phyloP scores from a whole-genome alignment of 2,329 filamentous ascomycete species.

The Cladobotryum mycophilum region DNA sequence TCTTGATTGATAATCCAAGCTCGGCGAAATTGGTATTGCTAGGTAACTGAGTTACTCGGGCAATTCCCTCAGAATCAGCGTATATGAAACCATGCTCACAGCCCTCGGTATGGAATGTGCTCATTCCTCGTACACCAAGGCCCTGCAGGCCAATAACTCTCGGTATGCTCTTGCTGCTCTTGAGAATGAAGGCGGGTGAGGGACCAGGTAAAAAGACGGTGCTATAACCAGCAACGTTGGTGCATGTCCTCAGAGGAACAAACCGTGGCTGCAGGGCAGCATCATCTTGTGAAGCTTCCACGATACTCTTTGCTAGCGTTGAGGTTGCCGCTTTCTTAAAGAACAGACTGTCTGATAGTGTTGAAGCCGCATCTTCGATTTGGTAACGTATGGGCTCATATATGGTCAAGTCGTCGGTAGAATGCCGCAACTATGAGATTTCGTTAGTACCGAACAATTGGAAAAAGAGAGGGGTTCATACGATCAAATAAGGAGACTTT shows the following conservation, averaged over 20 bases:
- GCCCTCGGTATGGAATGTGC: conserved; percentile 67
- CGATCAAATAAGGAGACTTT: conserved; percentile 73
- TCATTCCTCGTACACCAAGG: conserved; percentile 62
- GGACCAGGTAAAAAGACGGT: conserved; percentile 76
- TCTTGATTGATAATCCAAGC: conserved; percentile 68
- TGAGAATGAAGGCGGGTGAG: conserved; percentile 76
- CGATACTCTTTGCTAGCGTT: conserved; percentile 53
- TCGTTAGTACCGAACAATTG: background rate
- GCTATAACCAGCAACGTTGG: conserved; percentile 69
- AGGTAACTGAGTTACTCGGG: conserved; percentile 69
- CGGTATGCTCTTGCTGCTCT: conserved; percentile 70
- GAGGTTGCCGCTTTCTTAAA: conserved; percentile 73
- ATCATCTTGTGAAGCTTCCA: conserved; percentile 45
- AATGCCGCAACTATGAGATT: conserved; percentile 59
- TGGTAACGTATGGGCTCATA: conserved; percentile 70
- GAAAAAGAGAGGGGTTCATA: conserved; percentile 35
- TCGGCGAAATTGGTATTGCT: conserved; percentile 61
- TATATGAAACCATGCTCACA: conserved; percentile 82
- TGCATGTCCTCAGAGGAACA: conserved; percentile 50
- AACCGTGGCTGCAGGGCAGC: conserved; percentile 39
- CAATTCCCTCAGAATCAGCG: conserved; percentile 63
- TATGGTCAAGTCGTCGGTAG: conserved; percentile 74
- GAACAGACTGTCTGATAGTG: conserved; percentile 53
- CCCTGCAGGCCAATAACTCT: conserved; percentile 69
- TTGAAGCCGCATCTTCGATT: conserved; percentile 27